Evolutionary conservation across 768 basidiomycete species (phyloP).

Genomic region (Naganishia antarctica): DNA sequence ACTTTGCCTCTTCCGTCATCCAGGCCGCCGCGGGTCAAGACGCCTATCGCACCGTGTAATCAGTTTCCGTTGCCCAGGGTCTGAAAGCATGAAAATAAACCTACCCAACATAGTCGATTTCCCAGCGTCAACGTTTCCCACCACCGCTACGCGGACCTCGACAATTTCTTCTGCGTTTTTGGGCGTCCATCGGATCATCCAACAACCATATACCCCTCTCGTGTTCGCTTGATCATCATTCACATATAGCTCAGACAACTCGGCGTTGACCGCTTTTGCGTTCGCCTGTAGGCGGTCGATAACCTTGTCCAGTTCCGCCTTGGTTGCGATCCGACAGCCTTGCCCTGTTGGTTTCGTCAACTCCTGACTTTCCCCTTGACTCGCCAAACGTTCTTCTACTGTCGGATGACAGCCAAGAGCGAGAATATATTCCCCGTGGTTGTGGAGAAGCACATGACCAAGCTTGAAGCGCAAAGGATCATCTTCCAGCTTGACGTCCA

Average conservation of each 20-base stretch:
- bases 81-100: too few relatives aligned
- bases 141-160: conserved; percentile 91
- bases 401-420: conserved; percentile 43
- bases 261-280: conserved; percentile 34
- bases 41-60: conserved; percentile 45
- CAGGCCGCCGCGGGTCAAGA: conserved; percentile 76
- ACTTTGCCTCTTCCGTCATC: conserved; percentile 40
- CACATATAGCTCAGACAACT: conserved; percentile 43
- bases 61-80: too few relatives aligned
- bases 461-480: conserved; percentile 32
- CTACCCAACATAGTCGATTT: conserved; percentile 84
- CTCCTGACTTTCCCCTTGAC: not conserved
- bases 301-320: conserved; percentile 29
- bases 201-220: conserved; percentile 35
- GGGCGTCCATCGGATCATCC: conserved; percentile 40
- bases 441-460: conserved; percentile 31
- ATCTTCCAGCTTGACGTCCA: conserved; percentile 17
- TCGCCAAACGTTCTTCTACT: conserved; percentile 29
- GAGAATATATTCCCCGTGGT: conserved; percentile 48
- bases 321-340: conserved; percentile 29
- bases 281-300: conserved; percentile 35
- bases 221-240: conserved; percentile 3
- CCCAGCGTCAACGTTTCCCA: conserved; percentile 79
- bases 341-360: not conserved
- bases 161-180: conserved; percentile 46